These are phyloP conservation scores for Panaeolus cyanescens DNA, from an alignment of 768 basidiomycete genomes.

Conservation along the genomic window DNA sequence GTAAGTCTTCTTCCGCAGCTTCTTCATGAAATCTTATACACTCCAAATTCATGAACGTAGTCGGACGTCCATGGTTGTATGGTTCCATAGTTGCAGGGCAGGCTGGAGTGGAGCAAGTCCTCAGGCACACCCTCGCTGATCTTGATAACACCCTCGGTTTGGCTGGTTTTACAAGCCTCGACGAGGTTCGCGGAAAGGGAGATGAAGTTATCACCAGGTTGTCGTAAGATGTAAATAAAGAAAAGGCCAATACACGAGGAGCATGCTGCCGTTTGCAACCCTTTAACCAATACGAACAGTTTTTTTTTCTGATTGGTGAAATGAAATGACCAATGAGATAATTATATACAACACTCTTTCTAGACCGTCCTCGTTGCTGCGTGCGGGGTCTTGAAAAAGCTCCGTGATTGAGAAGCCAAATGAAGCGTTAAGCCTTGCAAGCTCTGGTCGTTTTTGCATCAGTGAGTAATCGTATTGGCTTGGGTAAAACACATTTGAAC, in stretches of 20 bases:
- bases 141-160: constrained; percentile 66
- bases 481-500: too few species aligned
- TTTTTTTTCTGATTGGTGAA: too few species aligned
- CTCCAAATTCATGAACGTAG: constrained; percentile 32
- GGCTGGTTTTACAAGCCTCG: constrained; percentile 55
- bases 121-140: constrained; percentile 69
- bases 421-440: too few species aligned
- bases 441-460: too few species aligned
- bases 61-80: constrained; percentile 77
- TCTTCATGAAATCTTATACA: neutral
- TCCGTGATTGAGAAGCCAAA: too few species aligned
- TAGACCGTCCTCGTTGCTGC: too few species aligned
- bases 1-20: constrained; percentile 44
- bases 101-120: constrained; percentile 73
- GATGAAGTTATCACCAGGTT: constrained; percentile 43
- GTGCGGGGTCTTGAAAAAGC: too few species aligned
- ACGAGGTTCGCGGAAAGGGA: constrained; percentile 63
- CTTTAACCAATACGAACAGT: too few species aligned
- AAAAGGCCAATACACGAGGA: neutral
- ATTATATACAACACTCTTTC: too few species aligned
- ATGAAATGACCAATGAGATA: neutral
- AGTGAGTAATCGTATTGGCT: too few species aligned
- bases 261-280: too few species aligned
- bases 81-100: constrained; percentile 72
- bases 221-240: constrained; percentile 5